phyloP scores from a whole-genome alignment of 2,329 filamentous ascomycete species.

The Stachybotrys echinatus region DNA sequence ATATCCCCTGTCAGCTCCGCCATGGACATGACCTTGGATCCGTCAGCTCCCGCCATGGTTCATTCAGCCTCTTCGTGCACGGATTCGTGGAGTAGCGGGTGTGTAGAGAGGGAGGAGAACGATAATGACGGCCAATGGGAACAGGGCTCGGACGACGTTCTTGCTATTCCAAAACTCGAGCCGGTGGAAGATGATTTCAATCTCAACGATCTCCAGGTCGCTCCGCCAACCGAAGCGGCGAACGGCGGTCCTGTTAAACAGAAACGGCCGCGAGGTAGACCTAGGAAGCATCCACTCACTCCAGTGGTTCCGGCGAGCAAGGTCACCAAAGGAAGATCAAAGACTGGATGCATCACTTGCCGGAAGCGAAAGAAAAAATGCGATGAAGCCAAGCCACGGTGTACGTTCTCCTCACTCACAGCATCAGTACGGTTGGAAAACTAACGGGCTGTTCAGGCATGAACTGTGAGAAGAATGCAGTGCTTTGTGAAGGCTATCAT shows the following conservation, averaged over 20 bases:
- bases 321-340: conserved; percentile 69
- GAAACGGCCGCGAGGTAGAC: conserved; percentile 71
- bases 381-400: conserved; percentile 62
- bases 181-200: conserved; percentile 51
- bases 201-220: conserved; percentile 46
- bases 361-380: conserved; percentile 69
- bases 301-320: conserved; percentile 57
- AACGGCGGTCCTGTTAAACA: conserved; percentile 31
- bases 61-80: conserved; percentile 40
- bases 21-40: conserved; percentile 35
- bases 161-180: conserved; percentile 50
- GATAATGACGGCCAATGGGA: conserved; percentile 43
- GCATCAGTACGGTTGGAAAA: conserved; percentile 7
- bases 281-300: conserved; percentile 71
- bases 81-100: conserved; percentile 38
- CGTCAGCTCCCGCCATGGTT: conserved; percentile 36
- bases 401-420: conserved; percentile 28
- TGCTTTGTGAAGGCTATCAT: conserved; percentile 85
- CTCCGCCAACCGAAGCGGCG: conserved; percentile 17
- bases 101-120: conserved; percentile 29
- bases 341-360: conserved; percentile 64
- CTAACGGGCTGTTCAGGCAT: conserved; percentile 49
- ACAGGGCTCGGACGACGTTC: conserved; percentile 36
- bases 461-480: conserved; percentile 91
- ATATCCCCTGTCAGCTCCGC: conserved; percentile 49